A percentile compares a stretch with the other conserved stretches of the same genome.
These are phyloP conservation scores for Ogataea salicorniae DNA, from an alignment of 805 yeast genomes.

Conservation along the genomic window DNA sequence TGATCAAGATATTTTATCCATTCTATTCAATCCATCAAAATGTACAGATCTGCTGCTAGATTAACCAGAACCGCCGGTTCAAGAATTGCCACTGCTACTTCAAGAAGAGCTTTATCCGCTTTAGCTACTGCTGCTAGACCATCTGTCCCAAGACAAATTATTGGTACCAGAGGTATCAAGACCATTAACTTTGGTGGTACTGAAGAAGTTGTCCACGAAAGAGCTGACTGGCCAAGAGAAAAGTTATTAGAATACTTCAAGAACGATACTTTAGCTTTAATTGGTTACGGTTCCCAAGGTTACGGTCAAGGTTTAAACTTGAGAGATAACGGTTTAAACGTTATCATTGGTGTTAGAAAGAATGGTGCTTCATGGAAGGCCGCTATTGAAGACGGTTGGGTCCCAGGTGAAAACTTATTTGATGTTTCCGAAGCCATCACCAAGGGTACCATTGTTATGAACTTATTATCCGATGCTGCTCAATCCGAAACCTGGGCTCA, in stretches of 20 bases:
- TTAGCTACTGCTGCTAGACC: slow-evolving; percentile 45
- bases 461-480: slow-evolving; percentile 98
- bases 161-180: slow-evolving; percentile 85
- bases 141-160: slow-evolving; percentile 36
- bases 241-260: slow-evolving; percentile 94
- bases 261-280: slow-evolving; percentile 94
- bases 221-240: slow-evolving; percentile 99
- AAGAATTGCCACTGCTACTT: slow-evolving; percentile 39
- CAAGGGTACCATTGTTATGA: slow-evolving; percentile 94
- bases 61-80: slow-evolving; percentile 44
- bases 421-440: slow-evolving; percentile 89
- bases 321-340: slow-evolving; percentile 98
- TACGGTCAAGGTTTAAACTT: slow-evolving; percentile 99
- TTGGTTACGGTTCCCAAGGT: slow-evolving; percentile 99
- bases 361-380: slow-evolving; percentile 99
- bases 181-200: slow-evolving; percentile 95
- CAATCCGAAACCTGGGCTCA: slow-evolving; percentile 96
- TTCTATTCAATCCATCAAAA: slow-evolving; percentile 3
- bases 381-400: slow-evolving; percentile 99
- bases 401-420: slow-evolving; percentile 97
- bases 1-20: slow-evolving; percentile 17
- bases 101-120: slow-evolving; percentile 57
- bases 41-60: slow-evolving; percentile 43
- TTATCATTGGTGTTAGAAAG: slow-evolving; percentile 97
- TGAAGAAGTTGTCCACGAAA: slow-evolving; percentile 94